Conservation (phyloP, 352 stramenopile species). For the Saprolegnia diclina region DNA sequence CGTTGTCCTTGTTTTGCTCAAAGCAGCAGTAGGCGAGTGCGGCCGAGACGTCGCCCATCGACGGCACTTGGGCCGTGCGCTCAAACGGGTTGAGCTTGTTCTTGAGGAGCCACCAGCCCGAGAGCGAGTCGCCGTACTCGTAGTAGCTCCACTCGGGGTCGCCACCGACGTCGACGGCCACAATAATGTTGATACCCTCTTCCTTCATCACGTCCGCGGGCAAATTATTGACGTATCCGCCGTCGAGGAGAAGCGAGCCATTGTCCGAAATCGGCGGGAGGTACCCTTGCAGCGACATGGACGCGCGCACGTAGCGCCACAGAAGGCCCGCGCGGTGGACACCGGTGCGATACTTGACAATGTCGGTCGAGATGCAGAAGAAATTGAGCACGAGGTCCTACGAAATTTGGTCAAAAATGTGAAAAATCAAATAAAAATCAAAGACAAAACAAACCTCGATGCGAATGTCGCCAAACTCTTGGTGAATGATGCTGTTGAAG, state of each 20-base stretch:
- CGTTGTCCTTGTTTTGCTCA: constrained; percentile 82
- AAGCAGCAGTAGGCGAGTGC: constrained; percentile 86
- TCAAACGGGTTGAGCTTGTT: constrained; percentile 88
- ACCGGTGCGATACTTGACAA: constrained; percentile 83
- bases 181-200: constrained; percentile 84
- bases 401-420: neutral
- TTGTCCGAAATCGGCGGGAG: constrained; percentile 86
- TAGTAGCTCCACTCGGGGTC: constrained; percentile 70
- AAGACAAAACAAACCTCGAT: constrained; percentile 40
- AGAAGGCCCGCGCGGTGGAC: constrained; percentile 79
- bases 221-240: constrained; percentile 92
- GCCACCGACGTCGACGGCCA: constrained; percentile 86
- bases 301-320: constrained; percentile 89
- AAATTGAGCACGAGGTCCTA: constrained; percentile 89
- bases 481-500: constrained; percentile 76
- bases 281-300: constrained; percentile 90
- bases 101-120: constrained; percentile 88
- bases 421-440: no score
- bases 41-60: constrained; percentile 88
- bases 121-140: constrained; percentile 73
- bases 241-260: constrained; percentile 82
- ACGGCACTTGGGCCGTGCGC: constrained; percentile 82
- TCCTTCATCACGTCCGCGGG: constrained; percentile 89
- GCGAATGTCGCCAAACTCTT: constrained; percentile 64
- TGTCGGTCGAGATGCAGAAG: constrained; percentile 90